Conservation (phyloP, 75 land plant genomes). For the Pseudotsuga menziesii region DNA sequence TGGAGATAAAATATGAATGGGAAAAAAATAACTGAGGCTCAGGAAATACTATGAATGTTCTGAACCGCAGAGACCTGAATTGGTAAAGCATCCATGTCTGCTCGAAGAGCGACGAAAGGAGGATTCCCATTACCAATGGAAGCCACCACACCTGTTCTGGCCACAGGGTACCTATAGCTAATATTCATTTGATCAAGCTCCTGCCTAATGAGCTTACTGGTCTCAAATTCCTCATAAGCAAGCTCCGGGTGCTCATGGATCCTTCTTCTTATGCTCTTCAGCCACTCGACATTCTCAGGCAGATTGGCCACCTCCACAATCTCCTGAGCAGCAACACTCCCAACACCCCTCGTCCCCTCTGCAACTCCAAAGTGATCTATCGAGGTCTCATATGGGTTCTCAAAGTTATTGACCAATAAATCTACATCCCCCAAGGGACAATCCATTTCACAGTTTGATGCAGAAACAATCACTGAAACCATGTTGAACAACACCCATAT, state of each 20-base stretch:
- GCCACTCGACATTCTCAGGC: constrained; percentile 34
- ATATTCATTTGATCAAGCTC: constrained; percentile 50
- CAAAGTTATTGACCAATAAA: constrained; percentile 5
- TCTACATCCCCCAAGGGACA: constrained; percentile 5
- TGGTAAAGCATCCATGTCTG: constrained; percentile 72
- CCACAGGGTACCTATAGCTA: constrained; percentile 43
- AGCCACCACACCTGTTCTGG: constrained; percentile 59
- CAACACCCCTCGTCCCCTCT: neutral
- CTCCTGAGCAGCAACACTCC: neutral
- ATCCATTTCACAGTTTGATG: neutral
- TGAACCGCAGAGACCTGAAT: constrained; percentile 37
- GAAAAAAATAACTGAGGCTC: neutral
- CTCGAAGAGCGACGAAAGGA: constrained; percentile 55
- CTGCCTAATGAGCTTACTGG: constrained; percentile 42
- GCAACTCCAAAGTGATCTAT: constrained; percentile 5
- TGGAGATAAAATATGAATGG: neutral
- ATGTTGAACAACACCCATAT: neutral
- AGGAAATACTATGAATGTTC: neutral
- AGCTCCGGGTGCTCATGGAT: constrained; percentile 60
- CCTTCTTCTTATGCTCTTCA: constrained; percentile 32
- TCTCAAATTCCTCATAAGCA: constrained; percentile 54
- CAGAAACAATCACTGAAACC: neutral
- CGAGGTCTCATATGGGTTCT: neutral
- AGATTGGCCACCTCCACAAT: constrained; percentile 18
- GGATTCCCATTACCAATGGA: constrained; percentile 46